phyloP scores from a whole-genome alignment of 129 eudicot species.

The Pittosporum tobira region DNA sequence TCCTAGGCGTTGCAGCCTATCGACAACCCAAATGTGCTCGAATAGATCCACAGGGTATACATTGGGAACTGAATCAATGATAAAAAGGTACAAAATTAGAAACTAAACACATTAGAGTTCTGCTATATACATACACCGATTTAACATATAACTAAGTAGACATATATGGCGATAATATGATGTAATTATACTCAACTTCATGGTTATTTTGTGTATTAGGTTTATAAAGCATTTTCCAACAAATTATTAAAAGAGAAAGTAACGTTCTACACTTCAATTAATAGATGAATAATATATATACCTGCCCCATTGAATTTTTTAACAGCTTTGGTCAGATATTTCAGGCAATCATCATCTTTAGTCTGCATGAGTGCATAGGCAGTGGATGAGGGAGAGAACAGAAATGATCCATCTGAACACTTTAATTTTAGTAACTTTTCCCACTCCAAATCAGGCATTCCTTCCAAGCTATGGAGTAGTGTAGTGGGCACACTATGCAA shows the following conservation, averaged over 20 bases:
- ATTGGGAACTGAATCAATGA: conserved; percentile 50
- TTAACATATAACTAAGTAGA: no score
- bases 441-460: conserved; percentile 77
- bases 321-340: conserved; percentile 51
- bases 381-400: conserved; percentile 94
- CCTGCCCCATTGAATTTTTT: conserved; percentile 86
- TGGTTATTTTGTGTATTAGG: no score
- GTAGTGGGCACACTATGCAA: conserved; percentile 84
- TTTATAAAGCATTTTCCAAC: no score
- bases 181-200: no score
- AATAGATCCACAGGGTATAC: conserved; percentile 93
- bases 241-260: no score
- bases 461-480: conserved; percentile 90
- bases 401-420: conserved; percentile 76
- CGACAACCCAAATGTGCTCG: conserved; percentile 79
- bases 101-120: no score
- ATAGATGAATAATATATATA: no score
- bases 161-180: no score
- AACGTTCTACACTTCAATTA: no score
- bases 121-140: no score
- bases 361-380: conserved; percentile 93
- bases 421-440: conserved; percentile 66
- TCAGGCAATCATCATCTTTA: conserved; percentile 64
- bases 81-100: not conserved
- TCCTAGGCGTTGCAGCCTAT: conserved; percentile 75